These are phyloP conservation scores for Teratosphaeria destructans DNA, from an alignment of 2,329 filamentous ascomycete genomes.

Conservation along the genomic window DNA sequence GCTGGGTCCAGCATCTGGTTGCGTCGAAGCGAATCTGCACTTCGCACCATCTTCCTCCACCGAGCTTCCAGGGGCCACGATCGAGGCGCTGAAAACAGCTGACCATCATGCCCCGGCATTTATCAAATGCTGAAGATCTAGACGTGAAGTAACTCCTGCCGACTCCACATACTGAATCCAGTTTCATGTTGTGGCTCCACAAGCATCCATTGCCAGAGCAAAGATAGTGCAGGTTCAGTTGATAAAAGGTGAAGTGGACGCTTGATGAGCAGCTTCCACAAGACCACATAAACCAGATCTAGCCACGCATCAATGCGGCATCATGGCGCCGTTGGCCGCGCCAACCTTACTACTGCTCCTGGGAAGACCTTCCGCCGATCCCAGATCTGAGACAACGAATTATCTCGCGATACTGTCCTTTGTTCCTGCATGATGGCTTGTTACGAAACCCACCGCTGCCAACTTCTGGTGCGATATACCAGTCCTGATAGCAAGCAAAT, in stretches of 20 bases:
- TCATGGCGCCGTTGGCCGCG: background rate
- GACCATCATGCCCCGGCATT: too few relatives aligned
- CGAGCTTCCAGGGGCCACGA: too few relatives aligned
- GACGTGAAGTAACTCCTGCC: background rate
- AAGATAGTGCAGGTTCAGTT: too few relatives aligned
- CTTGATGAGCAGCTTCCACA: too few relatives aligned
- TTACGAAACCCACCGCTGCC: background rate
- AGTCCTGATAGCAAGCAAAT: background rate
- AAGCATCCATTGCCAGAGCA: too few relatives aligned
- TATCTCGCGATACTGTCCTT: background rate
- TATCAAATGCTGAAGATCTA: too few relatives aligned
- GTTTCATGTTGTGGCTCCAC: background rate
- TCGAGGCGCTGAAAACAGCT: too few relatives aligned
- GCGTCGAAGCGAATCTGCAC: background rate
- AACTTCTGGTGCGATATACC: background rate
- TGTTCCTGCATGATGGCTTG: background rate
- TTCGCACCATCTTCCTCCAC: background rate
- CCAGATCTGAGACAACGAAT: background rate
- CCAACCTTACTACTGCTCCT: background rate
- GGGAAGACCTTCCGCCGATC: background rate
- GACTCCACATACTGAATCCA: background rate
- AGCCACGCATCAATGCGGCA: background rate
- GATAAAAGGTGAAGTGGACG: too few relatives aligned
- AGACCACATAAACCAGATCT: too few relatives aligned
- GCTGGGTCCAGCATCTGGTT: background rate